Percentiles rank a stretch among this genome's conserved stretches.
phyloP scores from a whole-genome alignment of 352 stramenopile genomes.

The Globisporangium apiculatum region DNA sequence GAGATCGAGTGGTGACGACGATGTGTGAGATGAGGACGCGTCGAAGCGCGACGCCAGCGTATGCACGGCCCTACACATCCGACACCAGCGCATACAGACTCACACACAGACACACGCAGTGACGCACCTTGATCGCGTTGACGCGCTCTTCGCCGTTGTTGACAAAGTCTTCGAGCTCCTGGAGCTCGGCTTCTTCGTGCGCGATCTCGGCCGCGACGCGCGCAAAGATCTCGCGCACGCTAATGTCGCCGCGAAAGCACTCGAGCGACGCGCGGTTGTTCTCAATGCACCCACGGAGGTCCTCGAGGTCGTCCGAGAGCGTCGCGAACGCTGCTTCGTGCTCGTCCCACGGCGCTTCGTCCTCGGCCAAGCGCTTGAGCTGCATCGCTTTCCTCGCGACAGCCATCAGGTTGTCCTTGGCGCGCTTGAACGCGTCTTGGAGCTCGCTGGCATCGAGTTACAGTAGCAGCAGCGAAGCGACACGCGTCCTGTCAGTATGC shows the following conservation, averaged over 20 bases:
- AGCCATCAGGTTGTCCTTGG: constrained; percentile 61
- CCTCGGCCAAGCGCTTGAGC: constrained; percentile 56
- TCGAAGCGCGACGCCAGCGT: too few species aligned
- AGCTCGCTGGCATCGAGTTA: constrained; percentile 23
- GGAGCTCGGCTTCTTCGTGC: constrained; percentile 47
- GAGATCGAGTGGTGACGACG: too few species aligned
- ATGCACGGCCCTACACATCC: too few species aligned
- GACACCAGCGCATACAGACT: background rate
- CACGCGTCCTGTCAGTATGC: too few species aligned
- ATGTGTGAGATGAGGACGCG: too few species aligned
- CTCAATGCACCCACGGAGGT: constrained; percentile 69
- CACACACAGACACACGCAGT: background rate
- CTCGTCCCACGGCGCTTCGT: constrained; percentile 54
- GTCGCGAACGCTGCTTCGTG: constrained; percentile 54
- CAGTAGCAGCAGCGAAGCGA: too few species aligned
- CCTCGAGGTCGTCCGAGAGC: constrained; percentile 71
- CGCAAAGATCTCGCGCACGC: constrained; percentile 68
- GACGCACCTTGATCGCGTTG: constrained; percentile 58
- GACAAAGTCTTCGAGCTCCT: constrained; percentile 55
- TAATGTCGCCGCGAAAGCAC: constrained; percentile 74
- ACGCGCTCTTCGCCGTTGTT: constrained; percentile 59
- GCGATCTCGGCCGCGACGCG: constrained; percentile 58
- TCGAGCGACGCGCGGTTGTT: constrained; percentile 80
- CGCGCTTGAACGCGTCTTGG: constrained; percentile 45
- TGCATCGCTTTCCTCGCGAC: constrained; percentile 59